Percentiles rank a stretch among this genome's conserved stretches.
Evolutionary conservation across 1,284 basidiomycete genomes (phyloP).

Genomic region (Tremellales sp.): DNA sequence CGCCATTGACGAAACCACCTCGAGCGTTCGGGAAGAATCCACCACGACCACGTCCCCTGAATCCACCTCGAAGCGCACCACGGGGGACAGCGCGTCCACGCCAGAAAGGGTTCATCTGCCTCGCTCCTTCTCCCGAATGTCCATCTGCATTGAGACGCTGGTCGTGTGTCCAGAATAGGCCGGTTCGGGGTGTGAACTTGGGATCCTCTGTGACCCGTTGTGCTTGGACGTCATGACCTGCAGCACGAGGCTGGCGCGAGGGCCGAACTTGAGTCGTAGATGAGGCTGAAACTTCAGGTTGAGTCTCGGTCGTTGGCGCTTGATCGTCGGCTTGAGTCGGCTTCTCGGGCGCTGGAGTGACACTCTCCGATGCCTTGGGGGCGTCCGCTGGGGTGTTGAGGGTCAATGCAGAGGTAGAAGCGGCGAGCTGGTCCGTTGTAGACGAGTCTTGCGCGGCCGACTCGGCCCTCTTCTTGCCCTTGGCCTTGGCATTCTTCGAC

Average conservation of each 20-base stretch:
- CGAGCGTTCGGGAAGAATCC: conserved; percentile 4
- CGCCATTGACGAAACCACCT: background rate
- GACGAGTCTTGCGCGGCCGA: background rate
- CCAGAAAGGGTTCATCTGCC: conserved; percentile 69
- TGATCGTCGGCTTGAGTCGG: background rate
- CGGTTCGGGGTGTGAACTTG: conserved; percentile 76
- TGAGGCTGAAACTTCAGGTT: conserved; percentile 22
- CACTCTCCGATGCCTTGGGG: background rate
- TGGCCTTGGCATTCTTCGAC: conserved; percentile 1
- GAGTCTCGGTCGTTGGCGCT: background rate
- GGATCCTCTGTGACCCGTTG: conserved; percentile 56
- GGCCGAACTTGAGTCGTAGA: conserved; percentile 15
- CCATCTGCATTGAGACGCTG: conserved; percentile 56
- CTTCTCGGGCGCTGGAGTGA: background rate
- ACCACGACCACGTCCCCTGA: conserved; percentile 29
- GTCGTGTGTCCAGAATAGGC: conserved; percentile 87
- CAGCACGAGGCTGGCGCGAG: background rate
- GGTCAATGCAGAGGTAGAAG: background rate
- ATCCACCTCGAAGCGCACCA: conserved; percentile 9
- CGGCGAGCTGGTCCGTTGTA: background rate
- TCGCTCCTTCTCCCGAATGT: conserved; percentile 64
- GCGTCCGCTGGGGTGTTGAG: background rate
- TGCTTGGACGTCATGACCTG: conserved; percentile 13
- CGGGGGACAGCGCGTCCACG: conserved; percentile 56
- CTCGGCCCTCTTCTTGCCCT: conserved; percentile 7